These are phyloP conservation scores for Pseudogymnoascus sp. DNA, from an alignment of 2,329 filamentous ascomycete genomes.

Conservation along the genomic window DNA sequence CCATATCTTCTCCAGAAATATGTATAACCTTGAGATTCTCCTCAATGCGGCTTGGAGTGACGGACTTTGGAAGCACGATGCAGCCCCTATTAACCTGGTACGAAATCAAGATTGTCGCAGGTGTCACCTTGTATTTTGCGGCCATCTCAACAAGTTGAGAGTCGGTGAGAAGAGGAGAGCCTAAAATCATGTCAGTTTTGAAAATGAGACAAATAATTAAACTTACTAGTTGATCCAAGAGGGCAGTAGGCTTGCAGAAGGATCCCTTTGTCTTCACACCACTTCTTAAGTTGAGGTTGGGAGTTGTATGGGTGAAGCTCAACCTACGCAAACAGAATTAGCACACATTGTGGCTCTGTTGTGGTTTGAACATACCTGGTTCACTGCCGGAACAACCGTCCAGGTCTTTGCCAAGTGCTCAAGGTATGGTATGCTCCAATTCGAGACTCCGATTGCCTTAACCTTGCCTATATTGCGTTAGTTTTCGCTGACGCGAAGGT, in stretches of 20 bases:
- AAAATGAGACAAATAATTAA: neutral
- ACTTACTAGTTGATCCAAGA: slow-evolving; percentile 34
- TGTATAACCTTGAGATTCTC: slow-evolving; percentile 29
- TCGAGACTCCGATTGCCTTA: slow-evolving; percentile 32
- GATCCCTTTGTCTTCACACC: slow-evolving; percentile 41
- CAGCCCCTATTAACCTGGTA: slow-evolving; percentile 46
- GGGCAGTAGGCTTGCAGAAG: slow-evolving; percentile 56
- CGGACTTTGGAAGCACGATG: slow-evolving; percentile 45
- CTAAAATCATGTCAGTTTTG: neutral
- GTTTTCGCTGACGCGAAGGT: neutral
- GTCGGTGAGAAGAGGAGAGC: slow-evolving; percentile 11
- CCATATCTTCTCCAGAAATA: slow-evolving; percentile 20
- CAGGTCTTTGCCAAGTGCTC: slow-evolving; percentile 23
- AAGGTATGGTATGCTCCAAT: slow-evolving; percentile 25
- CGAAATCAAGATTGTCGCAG: slow-evolving; percentile 43
- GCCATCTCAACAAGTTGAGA: slow-evolving; percentile 31
- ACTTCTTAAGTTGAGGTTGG: slow-evolving; percentile 46
- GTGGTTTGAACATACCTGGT: slow-evolving; percentile 46
- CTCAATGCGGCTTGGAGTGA: slow-evolving; percentile 42
- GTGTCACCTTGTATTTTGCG: slow-evolving; percentile 40
- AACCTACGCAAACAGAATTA: slow-evolving; percentile 34
- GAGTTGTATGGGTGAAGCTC: slow-evolving; percentile 61
- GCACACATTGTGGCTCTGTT: slow-evolving; percentile 32
- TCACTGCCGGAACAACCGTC: slow-evolving; percentile 47
- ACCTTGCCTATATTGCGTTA: slow-evolving; percentile 21